Base-by-base conservation (phyloP, 306 rosid species). In the Comarum palustre region DNA sequence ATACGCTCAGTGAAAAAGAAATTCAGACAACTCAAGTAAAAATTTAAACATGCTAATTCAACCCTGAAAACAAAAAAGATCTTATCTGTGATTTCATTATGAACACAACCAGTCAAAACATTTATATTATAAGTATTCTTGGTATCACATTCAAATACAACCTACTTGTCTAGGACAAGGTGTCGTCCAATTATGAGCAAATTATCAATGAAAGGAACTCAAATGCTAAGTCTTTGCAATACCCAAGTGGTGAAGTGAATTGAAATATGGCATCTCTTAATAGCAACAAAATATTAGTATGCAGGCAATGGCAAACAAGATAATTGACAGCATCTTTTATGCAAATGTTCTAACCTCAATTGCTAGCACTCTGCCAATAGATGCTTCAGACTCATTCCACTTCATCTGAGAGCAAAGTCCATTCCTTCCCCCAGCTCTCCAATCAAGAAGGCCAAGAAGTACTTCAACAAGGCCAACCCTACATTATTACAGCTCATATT, bases 381-480 rank as follows among this genome's bases (percentile, higher is more conserved):
- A 91, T 70, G 99, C 97, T 88, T 94, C 99, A 66, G 99, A 94
- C 82, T 94, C 99, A 75, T 94, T 94, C 99, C 99, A 94, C 83
- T 94, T 94, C 99, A 94, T 94, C 83, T 91, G 99, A 77, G 95
- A 88, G 80, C 89, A 88, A 72, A 91, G 90, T 27, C 97, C 99
- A 86, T 82, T 89, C 87, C 96, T 86, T 78, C 99, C 99, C 16
- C 99, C 96, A 22, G 97, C 96, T 70, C 99, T 90, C 99, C 99
- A 94, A 84, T 94, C 99, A 66, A 94, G 97, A 84, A 94, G 99
- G 82, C 99, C 99, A 57, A 94, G 99, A 80, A 94, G 99, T 51
- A 94, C 93, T 77, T 91, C 93, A 61, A 91, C 97, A 83, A 94
- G 97, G 71, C 99, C 99, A 84, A 89, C 99, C 81, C 99, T 94